These are phyloP conservation scores for Cercospora zeae-maydis DNA, from an alignment of 2,329 filamentous ascomycete genomes.

Conservation along the genomic window DNA sequence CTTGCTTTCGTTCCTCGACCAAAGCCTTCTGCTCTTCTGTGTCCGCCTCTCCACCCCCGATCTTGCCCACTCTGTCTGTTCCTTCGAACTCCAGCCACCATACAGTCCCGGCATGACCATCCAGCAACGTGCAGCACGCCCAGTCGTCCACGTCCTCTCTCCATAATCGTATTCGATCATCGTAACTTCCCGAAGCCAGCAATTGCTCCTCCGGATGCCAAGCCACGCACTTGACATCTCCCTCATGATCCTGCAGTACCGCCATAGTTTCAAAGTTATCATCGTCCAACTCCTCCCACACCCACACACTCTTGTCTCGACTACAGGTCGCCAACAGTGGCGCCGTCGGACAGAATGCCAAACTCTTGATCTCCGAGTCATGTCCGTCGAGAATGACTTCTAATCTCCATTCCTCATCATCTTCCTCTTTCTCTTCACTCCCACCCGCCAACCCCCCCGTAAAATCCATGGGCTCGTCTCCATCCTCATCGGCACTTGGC, in stretches of 20 bases:
- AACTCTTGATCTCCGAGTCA: constrained; percentile 84
- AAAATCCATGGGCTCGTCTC: constrained; percentile 32
- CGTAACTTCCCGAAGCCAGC: constrained; percentile 87
- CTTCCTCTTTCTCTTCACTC: constrained; percentile 44
- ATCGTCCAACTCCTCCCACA: constrained; percentile 94
- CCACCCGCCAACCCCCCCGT: constrained; percentile 32
- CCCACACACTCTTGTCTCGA: constrained; percentile 93
- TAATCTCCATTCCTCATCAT: constrained; percentile 85
- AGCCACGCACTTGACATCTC: constrained; percentile 88
- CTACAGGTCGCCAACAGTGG: constrained; percentile 84
- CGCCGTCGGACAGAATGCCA: constrained; percentile 70
- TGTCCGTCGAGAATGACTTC: constrained; percentile 90
- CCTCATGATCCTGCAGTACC: constrained; percentile 89
- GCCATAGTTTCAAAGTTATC: constrained; percentile 97
- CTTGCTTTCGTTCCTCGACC: constrained; percentile 39
- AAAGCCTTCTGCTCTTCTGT: constrained; percentile 37
- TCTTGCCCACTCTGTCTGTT: constrained; percentile 35
- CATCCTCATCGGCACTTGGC: constrained; percentile 11
- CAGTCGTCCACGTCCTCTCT: constrained; percentile 90
- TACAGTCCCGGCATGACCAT: constrained; percentile 79
- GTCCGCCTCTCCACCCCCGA: constrained; percentile 5
- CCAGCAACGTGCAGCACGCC: constrained; percentile 79
- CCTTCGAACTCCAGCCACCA: constrained; percentile 76
- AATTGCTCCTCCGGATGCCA: constrained; percentile 83
- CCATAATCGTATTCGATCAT: constrained; percentile 86